Percentiles rank a stretch among this genome's conserved stretches.
These are phyloP conservation scores for Carex myosuroides DNA, from an alignment of 176 grass and related monocot species.

Conservation along the genomic window DNA sequence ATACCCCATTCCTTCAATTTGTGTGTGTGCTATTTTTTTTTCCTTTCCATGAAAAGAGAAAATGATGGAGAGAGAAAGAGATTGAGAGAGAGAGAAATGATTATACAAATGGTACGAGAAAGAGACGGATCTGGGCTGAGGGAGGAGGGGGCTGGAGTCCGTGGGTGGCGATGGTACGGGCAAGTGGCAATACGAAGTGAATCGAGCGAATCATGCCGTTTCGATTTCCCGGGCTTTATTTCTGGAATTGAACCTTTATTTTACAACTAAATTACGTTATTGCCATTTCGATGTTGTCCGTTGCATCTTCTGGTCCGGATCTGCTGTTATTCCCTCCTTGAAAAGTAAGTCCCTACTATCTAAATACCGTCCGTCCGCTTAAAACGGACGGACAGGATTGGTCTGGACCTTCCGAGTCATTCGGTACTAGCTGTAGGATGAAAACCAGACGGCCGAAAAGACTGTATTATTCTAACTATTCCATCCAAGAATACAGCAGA, in stretches of 20 bases:
- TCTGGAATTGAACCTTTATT: background rate
- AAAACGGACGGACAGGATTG: background rate
- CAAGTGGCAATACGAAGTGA: background rate
- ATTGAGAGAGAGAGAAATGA: slow-evolving; percentile 6
- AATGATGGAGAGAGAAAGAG: background rate
- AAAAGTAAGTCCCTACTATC: background rate
- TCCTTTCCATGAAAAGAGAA: background rate
- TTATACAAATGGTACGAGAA: background rate
- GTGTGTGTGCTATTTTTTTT: background rate
- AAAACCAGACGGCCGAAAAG: background rate
- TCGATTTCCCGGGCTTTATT: slow-evolving; percentile 22
- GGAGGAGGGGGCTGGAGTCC: background rate
- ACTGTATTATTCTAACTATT: background rate
- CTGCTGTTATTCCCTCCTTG: background rate
- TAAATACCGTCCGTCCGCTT: background rate
- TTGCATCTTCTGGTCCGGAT: background rate
- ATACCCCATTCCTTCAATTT: slow-evolving; percentile 10
- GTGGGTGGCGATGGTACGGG: background rate
- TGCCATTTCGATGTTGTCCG: background rate
- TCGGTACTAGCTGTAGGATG: background rate
- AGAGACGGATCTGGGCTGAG: slow-evolving; percentile 15
- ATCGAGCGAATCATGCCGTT: background rate
- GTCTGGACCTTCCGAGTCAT: background rate
- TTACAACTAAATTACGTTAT: background rate
- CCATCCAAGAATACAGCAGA: background rate